These are phyloP conservation scores for Picochlorum sp. DNA, from an alignment of 139 green algal genomes.

Conservation along the genomic window DNA sequence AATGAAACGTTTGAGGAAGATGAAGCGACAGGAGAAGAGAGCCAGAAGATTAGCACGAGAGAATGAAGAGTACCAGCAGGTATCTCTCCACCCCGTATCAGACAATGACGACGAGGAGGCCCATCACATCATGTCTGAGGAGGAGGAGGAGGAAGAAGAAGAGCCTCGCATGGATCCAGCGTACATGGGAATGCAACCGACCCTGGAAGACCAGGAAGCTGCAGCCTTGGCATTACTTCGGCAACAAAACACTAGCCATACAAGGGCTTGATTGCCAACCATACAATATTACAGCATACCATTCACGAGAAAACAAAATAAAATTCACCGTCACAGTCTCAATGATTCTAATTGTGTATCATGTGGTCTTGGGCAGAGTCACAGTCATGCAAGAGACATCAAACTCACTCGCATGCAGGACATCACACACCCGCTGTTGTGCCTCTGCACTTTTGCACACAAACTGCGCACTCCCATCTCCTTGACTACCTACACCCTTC, in stretches of 20 bases:
- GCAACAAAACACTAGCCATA: no score
- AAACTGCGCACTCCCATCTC: slow-evolving; percentile 68
- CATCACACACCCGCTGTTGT: slow-evolving; percentile 30
- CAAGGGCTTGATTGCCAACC: no score
- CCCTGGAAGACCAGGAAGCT: neutral
- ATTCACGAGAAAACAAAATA: no score
- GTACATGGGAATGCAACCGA: neutral
- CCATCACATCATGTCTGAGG: neutral
- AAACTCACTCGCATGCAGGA: slow-evolving; percentile 16
- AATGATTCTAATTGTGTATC: neutral
- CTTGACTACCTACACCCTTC: slow-evolving; percentile 65
- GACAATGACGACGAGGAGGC: neutral
- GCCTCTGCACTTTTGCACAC: slow-evolving; percentile 32
- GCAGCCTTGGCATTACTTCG: no score
- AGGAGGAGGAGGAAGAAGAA: neutral
- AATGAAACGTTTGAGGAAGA: slow-evolving; percentile 26
- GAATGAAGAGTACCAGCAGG: neutral
- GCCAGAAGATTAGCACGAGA: slow-evolving; percentile 25
- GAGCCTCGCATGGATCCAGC: neutral
- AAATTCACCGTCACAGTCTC: no score
- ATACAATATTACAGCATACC: no score
- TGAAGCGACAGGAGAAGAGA: slow-evolving; percentile 38
- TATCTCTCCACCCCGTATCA: neutral
- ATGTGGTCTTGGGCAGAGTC: neutral
- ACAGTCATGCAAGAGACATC: neutral